These are phyloP conservation scores for Elasticomyces elasticus DNA, from an alignment of 495 filamentous ascomycete species.

Conservation along the genomic window DNA sequence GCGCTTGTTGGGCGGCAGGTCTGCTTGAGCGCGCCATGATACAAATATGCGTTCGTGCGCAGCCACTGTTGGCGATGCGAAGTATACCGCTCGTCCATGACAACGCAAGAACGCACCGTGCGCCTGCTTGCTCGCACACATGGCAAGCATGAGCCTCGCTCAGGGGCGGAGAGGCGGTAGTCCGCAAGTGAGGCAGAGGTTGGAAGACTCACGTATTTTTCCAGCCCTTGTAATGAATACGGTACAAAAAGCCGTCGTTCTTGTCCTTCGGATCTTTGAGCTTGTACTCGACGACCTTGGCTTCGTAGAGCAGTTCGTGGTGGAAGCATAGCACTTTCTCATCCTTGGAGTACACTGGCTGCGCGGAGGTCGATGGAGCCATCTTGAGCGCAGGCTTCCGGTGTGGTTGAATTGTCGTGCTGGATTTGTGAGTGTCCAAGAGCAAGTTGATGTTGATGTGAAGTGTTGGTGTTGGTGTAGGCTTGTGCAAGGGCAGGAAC, in stretches of 20 bases:
- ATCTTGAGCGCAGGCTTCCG: conserved; percentile 31
- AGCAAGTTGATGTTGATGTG: background rate
- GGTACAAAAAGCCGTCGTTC: conserved; percentile 69
- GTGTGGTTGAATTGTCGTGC: background rate
- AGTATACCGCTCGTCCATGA: background rate
- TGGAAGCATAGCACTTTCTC: conserved; percentile 96
- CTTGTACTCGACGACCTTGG: conserved; percentile 74
- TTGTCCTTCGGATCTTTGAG: conserved; percentile 56
- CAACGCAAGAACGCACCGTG: background rate
- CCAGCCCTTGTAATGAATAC: conserved; percentile 98
- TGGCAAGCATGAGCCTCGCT: background rate
- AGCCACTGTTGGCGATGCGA: background rate
- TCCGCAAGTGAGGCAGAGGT: conserved; percentile 13
- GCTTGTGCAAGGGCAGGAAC: no score
- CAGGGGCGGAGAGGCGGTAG: conserved; percentile 1
- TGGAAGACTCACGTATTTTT: conserved; percentile 71
- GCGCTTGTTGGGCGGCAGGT: background rate
- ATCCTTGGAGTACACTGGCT: conserved; percentile 67
- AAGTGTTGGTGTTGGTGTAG: no score
- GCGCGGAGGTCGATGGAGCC: conserved; percentile 44
- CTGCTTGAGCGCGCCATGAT: background rate
- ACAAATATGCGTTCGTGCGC: background rate
- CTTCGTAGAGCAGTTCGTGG: conserved; percentile 91
- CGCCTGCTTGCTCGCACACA: background rate
- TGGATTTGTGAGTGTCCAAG: background rate